phyloP scores from a whole-genome alignment of 352 stramenopile species.

The Albugo candida region DNA sequence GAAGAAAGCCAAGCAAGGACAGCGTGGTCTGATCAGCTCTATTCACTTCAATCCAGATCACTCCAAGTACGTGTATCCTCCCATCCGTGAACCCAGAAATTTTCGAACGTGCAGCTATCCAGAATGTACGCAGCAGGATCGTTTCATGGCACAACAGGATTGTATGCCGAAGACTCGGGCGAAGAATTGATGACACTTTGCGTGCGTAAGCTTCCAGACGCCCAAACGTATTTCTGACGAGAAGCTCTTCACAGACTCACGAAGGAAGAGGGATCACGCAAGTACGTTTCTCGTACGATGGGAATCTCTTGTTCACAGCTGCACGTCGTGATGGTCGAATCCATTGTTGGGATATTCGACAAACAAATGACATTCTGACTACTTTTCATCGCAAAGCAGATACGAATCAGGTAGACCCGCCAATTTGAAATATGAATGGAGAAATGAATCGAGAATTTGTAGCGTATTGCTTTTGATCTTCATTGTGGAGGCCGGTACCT shows the following conservation, averaged over 20 bases:
- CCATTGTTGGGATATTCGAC: slow-evolving; percentile 76
- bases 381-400: slow-evolving; percentile 33
- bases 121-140: slow-evolving; percentile 68
- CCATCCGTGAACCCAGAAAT: neutral
- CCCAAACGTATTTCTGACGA: neutral
- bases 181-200: slow-evolving; percentile 35
- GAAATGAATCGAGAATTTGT: neutral
- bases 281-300: slow-evolving; percentile 58
- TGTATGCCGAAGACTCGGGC: slow-evolving; percentile 68
- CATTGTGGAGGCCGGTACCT: slow-evolving; percentile 39
- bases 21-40: slow-evolving; percentile 58
- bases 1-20: slow-evolving; percentile 34
- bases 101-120: neutral
- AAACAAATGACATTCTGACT: slow-evolving; percentile 37
- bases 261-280: slow-evolving; percentile 63
- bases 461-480: slow-evolving; percentile 53
- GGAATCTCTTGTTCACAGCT: slow-evolving; percentile 49
- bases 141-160: slow-evolving; percentile 57
- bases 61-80: slow-evolving; percentile 18
- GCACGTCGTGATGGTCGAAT: slow-evolving; percentile 45
- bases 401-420: slow-evolving; percentile 29
- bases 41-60: slow-evolving; percentile 68
- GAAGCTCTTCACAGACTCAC: slow-evolving; percentile 17
- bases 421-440: neutral
- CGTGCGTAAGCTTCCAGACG: neutral